phyloP scores from a whole-genome alignment of 768 basidiomycete genomes.

The Rubroboletus satanas region DNA sequence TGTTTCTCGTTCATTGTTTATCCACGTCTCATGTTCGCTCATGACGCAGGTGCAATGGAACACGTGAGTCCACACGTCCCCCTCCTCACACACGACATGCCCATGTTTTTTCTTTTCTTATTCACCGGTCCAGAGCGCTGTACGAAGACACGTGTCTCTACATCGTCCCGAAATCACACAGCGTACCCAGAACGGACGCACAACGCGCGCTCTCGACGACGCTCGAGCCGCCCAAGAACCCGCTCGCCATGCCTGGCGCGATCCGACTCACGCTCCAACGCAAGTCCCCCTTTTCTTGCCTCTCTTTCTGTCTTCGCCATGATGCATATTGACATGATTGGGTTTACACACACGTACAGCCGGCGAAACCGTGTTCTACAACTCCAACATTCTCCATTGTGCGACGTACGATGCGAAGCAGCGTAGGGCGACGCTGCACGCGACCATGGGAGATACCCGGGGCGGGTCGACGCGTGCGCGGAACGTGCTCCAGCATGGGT shows the following conservation, averaged over 20 bases:
- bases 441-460: slow-evolving; percentile 56
- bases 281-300: slow-evolving; percentile 26
- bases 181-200: slow-evolving; percentile 46
- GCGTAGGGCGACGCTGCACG: slow-evolving; percentile 66
- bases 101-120: no score
- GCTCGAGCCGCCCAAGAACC: slow-evolving; percentile 48
- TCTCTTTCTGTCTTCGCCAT: no score
- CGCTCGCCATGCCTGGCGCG: slow-evolving; percentile 67
- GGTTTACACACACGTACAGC: slow-evolving; percentile 27
- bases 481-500: slow-evolving; percentile 72
- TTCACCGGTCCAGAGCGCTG: slow-evolving; percentile 37
- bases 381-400: slow-evolving; percentile 75
- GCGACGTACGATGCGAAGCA: slow-evolving; percentile 52
- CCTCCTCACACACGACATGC: not conserved
- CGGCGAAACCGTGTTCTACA: slow-evolving; percentile 78
- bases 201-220: slow-evolving; percentile 57
- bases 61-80: slow-evolving; percentile 44
- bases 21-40: not conserved
- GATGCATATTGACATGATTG: no score
- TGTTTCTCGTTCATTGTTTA: not conserved
- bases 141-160: slow-evolving; percentile 67
- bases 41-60: slow-evolving; percentile 70
- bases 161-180: slow-evolving; percentile 69
- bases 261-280: slow-evolving; percentile 53
- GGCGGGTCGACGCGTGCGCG: slow-evolving; percentile 63